Percentiles rank a stretch among this genome's conserved stretches.
phyloP scores from a whole-genome alignment of 2,329 filamentous ascomycete genomes.

The Fusarium brachygibbosum region DNA sequence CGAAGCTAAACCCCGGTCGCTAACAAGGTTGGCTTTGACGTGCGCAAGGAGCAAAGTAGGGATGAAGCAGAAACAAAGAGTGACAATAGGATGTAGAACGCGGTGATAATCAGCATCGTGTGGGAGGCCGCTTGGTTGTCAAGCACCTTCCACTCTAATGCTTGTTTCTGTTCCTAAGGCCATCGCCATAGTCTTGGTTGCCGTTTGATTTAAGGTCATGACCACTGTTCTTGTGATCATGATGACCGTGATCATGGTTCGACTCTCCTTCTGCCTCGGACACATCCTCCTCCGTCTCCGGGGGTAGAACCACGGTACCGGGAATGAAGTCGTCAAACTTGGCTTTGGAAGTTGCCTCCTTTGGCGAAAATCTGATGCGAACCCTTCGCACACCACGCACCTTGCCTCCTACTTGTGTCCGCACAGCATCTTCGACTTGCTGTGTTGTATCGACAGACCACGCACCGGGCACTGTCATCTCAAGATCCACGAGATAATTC shows the following conservation, averaged over 20 bases:
- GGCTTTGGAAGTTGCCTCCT: slow-evolving; percentile 69
- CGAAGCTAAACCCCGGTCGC: slow-evolving; percentile 25
- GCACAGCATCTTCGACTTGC: slow-evolving; percentile 78
- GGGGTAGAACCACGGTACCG: slow-evolving; percentile 73
- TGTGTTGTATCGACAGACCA: slow-evolving; percentile 82
- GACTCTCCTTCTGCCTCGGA: slow-evolving; percentile 44
- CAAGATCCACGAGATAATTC: slow-evolving; percentile 93
- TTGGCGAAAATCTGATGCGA: slow-evolving; percentile 84
- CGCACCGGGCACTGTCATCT: slow-evolving; percentile 80
- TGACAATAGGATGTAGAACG: slow-evolving; percentile 11
- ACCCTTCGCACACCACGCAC: slow-evolving; percentile 88
- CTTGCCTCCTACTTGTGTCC: slow-evolving; percentile 78
- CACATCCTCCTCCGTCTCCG: slow-evolving; percentile 66
- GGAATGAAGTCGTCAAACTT: slow-evolving; percentile 84
- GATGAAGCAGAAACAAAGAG: slow-evolving; percentile 5
- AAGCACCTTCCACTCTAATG: slow-evolving; percentile 37
- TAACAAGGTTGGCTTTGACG: slow-evolving; percentile 14
- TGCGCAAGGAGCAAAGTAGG: neutral
- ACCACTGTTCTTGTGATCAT: slow-evolving; percentile 50
- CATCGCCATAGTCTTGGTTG: too few species aligned
- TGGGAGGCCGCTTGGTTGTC: slow-evolving; percentile 10
- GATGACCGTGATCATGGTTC: slow-evolving; percentile 51
- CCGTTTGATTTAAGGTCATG: slow-evolving; percentile 39
- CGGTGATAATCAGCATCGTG: slow-evolving; percentile 11
- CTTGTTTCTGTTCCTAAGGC: slow-evolving; percentile 51